phyloP scores from a whole-genome alignment of 805 yeast species.

The Vanderwaltozyma tropicalis region DNA sequence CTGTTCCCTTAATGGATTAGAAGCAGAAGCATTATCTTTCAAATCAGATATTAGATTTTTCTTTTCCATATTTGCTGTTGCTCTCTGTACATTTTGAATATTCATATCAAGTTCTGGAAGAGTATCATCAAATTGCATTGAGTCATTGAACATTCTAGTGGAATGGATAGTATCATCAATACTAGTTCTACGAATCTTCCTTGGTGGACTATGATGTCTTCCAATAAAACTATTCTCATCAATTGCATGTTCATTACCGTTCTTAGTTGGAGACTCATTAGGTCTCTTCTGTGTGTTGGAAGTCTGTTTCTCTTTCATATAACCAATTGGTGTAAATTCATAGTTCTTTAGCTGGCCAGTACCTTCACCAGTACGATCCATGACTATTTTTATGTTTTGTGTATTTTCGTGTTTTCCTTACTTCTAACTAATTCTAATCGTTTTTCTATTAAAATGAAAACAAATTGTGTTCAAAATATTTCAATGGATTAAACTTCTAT shows the following conservation, averaged over 20 bases:
- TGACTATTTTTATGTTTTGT: no score
- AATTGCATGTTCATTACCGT: not conserved
- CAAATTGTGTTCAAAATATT: no score
- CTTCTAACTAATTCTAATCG: not conserved
- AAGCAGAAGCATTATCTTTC: slow-evolving; percentile 14
- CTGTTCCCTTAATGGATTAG: slow-evolving; percentile 27
- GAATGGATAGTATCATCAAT: slow-evolving; percentile 21
- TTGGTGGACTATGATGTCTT: slow-evolving; percentile 6
- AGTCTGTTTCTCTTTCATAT: slow-evolving; percentile 14
- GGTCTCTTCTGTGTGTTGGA: slow-evolving; percentile 1
- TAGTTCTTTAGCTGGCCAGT: slow-evolving; percentile 3
- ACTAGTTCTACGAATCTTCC: slow-evolving; percentile 10
- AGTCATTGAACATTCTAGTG: slow-evolving; percentile 20
- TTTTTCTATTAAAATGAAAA: no score
- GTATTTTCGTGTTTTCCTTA: no score
- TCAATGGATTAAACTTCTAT: no score
- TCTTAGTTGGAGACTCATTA: slow-evolving; percentile 1
- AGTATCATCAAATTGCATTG: slow-evolving; percentile 26
- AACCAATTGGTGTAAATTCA: slow-evolving; percentile 38
- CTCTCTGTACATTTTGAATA: slow-evolving; percentile 1
- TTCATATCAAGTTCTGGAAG: slow-evolving; percentile 14
- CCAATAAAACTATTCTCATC: not conserved
- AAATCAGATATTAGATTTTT: slow-evolving; percentile 15
- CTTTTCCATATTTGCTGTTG: slow-evolving; percentile 3
- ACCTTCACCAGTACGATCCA: not conserved